Evolutionary conservation across 805 yeast species (phyloP).

Genomic region (Sugiyamaella floridensis): DNA sequence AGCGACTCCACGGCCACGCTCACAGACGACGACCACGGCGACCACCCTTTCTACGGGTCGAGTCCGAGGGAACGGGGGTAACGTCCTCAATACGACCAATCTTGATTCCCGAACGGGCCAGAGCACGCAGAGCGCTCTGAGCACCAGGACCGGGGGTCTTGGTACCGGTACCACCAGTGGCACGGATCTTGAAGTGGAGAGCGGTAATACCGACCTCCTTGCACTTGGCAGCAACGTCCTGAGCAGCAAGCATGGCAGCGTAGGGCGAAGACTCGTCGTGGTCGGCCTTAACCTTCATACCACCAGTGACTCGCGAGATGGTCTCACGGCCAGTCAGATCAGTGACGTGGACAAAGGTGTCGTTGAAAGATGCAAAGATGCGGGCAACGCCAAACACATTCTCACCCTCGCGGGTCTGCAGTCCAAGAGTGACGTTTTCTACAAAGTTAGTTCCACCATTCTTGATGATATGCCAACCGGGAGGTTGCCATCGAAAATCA

Average conservation of each 20-base stretch:
- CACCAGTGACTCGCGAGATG: conserved; percentile 99
- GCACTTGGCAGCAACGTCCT: conserved; percentile 98
- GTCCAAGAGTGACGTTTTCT: conserved; percentile 53
- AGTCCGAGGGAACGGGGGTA: conserved; percentile 99
- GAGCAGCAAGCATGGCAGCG: conserved; percentile 99
- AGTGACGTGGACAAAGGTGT: conserved; percentile 99
- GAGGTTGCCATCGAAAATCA: too few species aligned
- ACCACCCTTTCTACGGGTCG: conserved; percentile 99
- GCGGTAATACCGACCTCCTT: conserved; percentile 99
- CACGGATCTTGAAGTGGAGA: conserved; percentile 98
- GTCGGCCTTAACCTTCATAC: conserved; percentile 99
- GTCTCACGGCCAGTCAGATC: conserved; percentile 99
- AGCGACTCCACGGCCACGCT: conserved; percentile 5
- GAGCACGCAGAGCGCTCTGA: conserved; percentile 97
- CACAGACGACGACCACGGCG: conserved; percentile 99
- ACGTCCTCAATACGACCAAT: conserved; percentile 99
- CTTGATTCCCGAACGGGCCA: conserved; percentile 99
- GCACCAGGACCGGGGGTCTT: conserved; percentile 99
- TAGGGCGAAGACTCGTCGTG: conserved; percentile 99
- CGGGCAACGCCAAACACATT: conserved; percentile 99
- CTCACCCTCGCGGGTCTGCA: conserved; percentile 93
- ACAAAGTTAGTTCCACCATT: not conserved
- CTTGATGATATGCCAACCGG: too few species aligned
- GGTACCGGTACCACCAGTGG: conserved; percentile 99
- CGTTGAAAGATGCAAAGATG: conserved; percentile 99